Conservation (phyloP, 768 basidiomycete species). For the Mycena rebaudengoi region DNA sequence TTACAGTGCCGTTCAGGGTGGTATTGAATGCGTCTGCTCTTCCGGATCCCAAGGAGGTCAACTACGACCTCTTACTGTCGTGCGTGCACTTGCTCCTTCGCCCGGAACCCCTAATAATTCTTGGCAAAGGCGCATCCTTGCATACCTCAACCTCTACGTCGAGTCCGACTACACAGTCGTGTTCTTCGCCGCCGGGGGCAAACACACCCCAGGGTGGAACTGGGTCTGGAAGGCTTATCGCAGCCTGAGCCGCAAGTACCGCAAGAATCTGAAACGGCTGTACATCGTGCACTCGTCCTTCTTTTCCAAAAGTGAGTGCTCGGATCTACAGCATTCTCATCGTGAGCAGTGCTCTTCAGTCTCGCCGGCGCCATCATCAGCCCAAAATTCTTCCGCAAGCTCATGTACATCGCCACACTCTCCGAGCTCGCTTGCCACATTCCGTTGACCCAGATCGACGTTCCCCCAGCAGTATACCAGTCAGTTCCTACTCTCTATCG, state of each 20-base stretch:
- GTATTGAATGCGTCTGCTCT: constrained; percentile 84
- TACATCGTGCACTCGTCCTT: constrained; percentile 89
- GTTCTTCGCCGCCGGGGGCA: constrained; percentile 84
- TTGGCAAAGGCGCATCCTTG: constrained; percentile 72
- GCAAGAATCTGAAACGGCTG: constrained; percentile 89
- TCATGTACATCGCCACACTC: constrained; percentile 78
- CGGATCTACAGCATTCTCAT: constrained; percentile 9
- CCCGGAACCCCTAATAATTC: constrained; percentile 20
- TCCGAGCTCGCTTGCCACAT: constrained; percentile 80
- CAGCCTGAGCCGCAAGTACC: constrained; percentile 81
- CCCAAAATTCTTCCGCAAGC: constrained; percentile 91
- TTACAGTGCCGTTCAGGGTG: constrained; percentile 59
- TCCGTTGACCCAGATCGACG: constrained; percentile 88
- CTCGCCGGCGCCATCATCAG: constrained; percentile 89
- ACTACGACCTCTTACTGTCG: constrained; percentile 81
- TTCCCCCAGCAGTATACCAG: constrained; percentile 86
- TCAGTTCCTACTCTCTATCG: constrained; percentile 45
- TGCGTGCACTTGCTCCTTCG: constrained; percentile 47
- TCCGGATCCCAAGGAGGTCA: constrained; percentile 79
- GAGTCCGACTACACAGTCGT: constrained; percentile 90
- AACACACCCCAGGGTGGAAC: constrained; percentile 81
- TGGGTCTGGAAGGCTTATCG: constrained; percentile 95
- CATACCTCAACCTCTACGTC: constrained; percentile 85
- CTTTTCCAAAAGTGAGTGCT: constrained; percentile 80
- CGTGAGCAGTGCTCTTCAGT: constrained; percentile 80